These are phyloP conservation scores for Histomonas meleagridis DNA, from an alignment of 208 protist species.

Conservation along the genomic window DNA sequence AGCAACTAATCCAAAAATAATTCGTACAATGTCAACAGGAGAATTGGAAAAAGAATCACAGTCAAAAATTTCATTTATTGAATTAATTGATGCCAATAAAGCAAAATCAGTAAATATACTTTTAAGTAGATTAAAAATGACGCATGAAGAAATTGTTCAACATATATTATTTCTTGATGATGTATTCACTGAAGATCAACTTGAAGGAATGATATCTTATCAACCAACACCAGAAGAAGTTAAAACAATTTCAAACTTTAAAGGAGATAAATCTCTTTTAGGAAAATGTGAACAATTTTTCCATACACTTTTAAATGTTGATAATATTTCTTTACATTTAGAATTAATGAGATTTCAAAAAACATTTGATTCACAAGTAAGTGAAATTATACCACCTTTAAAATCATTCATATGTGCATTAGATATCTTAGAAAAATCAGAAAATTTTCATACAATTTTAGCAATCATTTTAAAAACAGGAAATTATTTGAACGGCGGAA, in stretches of 20 bases:
- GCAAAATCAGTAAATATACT: neutral
- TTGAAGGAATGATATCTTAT: neutral
- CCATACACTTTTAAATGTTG: neutral
- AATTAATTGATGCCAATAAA: neutral
- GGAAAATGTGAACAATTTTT: neutral
- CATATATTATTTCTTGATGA: neutral
- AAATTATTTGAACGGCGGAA: conserved; percentile 35
- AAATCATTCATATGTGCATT: neutral
- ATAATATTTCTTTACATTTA: neutral
- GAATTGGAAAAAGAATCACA: too few relatives aligned
- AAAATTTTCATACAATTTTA: neutral
- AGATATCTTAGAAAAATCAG: neutral
- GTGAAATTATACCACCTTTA: neutral
- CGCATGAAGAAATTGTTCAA: neutral
- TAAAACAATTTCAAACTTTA: neutral
- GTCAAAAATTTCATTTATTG: neutral
- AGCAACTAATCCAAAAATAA: neutral
- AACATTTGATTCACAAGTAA: neutral
- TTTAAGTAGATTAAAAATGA: neutral
- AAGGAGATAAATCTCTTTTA: neutral
- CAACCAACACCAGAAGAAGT: neutral
- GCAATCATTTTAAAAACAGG: neutral
- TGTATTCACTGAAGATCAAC: neutral
- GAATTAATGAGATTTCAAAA: neutral
- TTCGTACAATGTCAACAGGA: neutral